Percentiles rank a stretch among this genome's conserved stretches.
phyloP scores from a whole-genome alignment of 208 protist genomes.

The Crithidia mellificae region DNA sequence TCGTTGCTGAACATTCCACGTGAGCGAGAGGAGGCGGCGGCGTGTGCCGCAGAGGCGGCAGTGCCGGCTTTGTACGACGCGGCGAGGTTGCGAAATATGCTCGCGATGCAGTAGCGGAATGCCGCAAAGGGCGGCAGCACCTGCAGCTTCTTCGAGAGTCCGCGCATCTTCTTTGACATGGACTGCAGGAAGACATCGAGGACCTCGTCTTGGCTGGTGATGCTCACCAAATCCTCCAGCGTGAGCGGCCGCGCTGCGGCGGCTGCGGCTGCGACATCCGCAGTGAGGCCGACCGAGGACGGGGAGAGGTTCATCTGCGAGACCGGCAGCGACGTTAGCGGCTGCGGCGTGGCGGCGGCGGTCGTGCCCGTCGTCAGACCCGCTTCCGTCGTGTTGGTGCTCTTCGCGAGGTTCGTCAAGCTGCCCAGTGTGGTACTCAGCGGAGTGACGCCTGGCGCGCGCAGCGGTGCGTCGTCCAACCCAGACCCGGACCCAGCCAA shows the following conservation, averaged over 20 bases:
- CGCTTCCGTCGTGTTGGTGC: background rate
- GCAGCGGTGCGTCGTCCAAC: too few species aligned
- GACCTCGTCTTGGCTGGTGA: constrained; percentile 44
- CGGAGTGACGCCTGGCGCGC: background rate
- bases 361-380: background rate
- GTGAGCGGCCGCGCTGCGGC: constrained; percentile 26
- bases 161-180: constrained; percentile 23
- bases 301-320: background rate
- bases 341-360: background rate
- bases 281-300: background rate
- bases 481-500: too few species aligned
- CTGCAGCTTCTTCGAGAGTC: constrained; percentile 36
- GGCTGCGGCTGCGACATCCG: too few species aligned
- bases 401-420: background rate
- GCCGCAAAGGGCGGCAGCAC: constrained; percentile 33
- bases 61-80: background rate
- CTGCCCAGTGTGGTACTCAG: constrained; percentile 5
- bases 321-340: background rate
- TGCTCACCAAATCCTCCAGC: constrained; percentile 32
- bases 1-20: constrained; percentile 4
- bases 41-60: background rate
- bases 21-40: background rate
- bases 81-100: background rate
- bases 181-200: constrained; percentile 35
- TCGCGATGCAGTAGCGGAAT: constrained; percentile 26